Conservation (phyloP, 2,329 filamentous ascomycete species). For the Lachnellula hyalina region DNA sequence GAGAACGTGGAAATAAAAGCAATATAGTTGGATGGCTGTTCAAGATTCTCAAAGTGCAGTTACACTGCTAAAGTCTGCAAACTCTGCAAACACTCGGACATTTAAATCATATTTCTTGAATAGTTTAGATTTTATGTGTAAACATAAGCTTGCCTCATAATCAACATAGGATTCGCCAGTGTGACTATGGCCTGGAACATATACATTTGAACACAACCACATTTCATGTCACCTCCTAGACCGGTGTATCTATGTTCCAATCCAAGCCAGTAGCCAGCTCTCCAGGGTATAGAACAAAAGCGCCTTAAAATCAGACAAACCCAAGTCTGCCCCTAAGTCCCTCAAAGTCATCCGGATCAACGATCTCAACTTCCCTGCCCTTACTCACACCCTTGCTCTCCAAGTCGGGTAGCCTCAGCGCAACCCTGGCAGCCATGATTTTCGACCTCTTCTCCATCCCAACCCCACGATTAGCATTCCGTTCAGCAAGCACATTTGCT, state of each 20-base stretch:
- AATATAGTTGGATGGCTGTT: too few species aligned
- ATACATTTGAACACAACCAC: too few species aligned
- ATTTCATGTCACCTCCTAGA: background rate
- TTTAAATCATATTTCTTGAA: too few species aligned
- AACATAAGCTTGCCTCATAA: too few species aligned
- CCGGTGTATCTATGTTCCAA: background rate
- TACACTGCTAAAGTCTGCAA: too few species aligned
- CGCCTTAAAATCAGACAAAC: conserved; percentile 24
- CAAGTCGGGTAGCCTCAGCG: conserved; percentile 24
- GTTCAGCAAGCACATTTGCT: conserved; percentile 37
- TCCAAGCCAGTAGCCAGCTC: conserved; percentile 1
- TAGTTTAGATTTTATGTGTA: too few species aligned
- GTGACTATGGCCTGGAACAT: too few species aligned
- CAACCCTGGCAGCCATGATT: conserved; percentile 23
- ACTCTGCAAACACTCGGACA: too few species aligned
- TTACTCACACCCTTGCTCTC: conserved; percentile 21
- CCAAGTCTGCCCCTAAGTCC: conserved; percentile 27
- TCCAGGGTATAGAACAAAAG: conserved; percentile 15
- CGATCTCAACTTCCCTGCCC: conserved; percentile 28
- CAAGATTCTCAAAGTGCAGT: too few species aligned
- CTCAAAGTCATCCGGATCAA: conserved; percentile 28
- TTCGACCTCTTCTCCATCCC: conserved; percentile 17
- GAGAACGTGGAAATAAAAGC: too few species aligned
- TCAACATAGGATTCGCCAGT: too few species aligned
- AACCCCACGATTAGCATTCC: conserved; percentile 17